These are phyloP conservation scores for Boletus rubropictus DNA, from an alignment of 768 basidiomycete species.

Conservation along the genomic window DNA sequence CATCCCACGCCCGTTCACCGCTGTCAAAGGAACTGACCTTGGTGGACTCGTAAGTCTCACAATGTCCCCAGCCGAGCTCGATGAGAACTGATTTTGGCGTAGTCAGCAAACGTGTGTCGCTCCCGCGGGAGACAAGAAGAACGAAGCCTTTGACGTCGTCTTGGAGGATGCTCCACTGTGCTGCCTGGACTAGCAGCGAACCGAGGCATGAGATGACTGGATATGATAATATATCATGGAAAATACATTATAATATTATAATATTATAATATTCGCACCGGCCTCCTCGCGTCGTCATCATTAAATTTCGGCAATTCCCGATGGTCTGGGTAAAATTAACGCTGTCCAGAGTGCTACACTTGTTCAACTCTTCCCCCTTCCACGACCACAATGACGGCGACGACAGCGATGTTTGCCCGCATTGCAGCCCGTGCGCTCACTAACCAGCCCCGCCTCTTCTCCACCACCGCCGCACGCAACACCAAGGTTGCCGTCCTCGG, in stretches of 20 bases:
- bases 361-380: conserved; percentile 3
- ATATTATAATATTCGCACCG: too few species aligned
- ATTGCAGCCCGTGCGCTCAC: conserved; percentile 53
- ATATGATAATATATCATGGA: too few species aligned
- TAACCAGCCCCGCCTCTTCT: conserved; percentile 62
- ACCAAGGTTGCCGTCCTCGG: conserved; percentile 96
- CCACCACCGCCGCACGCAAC: conserved; percentile 61
- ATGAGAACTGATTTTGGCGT: neutral
- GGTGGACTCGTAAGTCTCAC: conserved; percentile 13
- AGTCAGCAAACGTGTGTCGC: conserved; percentile 14
- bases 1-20: neutral
- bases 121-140: neutral
- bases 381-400: conserved; percentile 11
- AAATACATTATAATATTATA: too few species aligned
- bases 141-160: neutral
- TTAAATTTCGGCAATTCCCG: conserved; percentile 14
- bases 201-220: too few species aligned
- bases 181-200: neutral
- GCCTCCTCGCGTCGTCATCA: too few species aligned
- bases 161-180: neutral
- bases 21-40: neutral
- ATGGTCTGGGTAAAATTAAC: conserved; percentile 4
- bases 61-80: too few species aligned
- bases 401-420: conserved; percentile 59
- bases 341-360: neutral